These are phyloP conservation scores for Nigrospora oryzae DNA, from an alignment of 2,329 filamentous ascomycete species.

Conservation along the genomic window DNA sequence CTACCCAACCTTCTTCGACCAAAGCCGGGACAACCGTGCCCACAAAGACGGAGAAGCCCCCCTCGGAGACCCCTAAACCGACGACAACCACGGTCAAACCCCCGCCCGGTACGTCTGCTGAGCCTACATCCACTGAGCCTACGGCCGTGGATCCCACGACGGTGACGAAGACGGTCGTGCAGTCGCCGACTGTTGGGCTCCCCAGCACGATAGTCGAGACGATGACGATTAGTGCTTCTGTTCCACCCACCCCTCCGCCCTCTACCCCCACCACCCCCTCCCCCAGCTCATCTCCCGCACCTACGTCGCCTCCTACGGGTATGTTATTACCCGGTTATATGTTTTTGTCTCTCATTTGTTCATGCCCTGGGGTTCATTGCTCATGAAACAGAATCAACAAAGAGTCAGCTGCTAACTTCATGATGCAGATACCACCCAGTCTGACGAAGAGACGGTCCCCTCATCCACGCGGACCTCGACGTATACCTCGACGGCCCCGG, in stretches of 20 bases:
- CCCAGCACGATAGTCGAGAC: not conserved
- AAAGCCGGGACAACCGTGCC: conserved; percentile 5
- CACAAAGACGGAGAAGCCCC: conserved; percentile 7
- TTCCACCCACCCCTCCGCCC: too few species aligned
- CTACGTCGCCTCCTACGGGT: too few species aligned
- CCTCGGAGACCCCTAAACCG: conserved; percentile 13
- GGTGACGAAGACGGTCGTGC: conserved; percentile 7
- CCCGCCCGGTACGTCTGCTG: conserved; percentile 20
- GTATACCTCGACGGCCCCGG: conserved; percentile 18
- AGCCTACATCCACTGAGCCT: conserved; percentile 6
- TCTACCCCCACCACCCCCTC: too few species aligned
- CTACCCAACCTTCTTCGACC: not conserved
- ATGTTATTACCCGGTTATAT: too few species aligned
- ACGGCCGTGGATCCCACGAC: conserved; percentile 3
- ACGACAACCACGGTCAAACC: conserved; percentile 9
- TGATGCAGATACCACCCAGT: not conserved
- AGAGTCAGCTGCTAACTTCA: too few species aligned
- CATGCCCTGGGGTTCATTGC: too few species aligned
- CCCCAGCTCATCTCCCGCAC: too few species aligned
- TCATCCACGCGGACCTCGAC: conserved; percentile 14
- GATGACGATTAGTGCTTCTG: too few species aligned
- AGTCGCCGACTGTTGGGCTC: not conserved
- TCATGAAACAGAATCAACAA: too few species aligned
- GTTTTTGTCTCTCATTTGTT: too few species aligned
- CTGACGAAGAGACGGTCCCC: not conserved